Evolutionary conservation across 176 grass and related monocot species (phyloP), one percentile per base, ranked within the genome.

Genomic region (Oryza meyeriana): DNA sequence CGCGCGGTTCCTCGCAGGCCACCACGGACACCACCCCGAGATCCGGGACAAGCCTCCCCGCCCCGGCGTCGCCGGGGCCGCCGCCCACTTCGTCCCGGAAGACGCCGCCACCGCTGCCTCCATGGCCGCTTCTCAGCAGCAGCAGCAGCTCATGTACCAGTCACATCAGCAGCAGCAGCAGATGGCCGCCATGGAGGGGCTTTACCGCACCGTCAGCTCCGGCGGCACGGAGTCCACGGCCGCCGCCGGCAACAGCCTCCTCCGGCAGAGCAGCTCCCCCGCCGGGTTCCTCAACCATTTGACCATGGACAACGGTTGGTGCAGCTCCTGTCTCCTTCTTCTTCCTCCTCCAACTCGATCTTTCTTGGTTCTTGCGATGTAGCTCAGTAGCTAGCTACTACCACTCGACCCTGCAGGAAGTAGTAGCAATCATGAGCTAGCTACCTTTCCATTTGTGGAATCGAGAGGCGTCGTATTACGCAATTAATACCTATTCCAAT

Each of bases 191-290:
- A 87, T 91, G 66, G 96, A 88, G 64, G 65, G 84, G 31, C 67
- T 91, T 18, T 95, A 90, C 81, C 88, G 85, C 33, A 91, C 77
- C 12, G 66, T 71, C 20, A 84, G 92, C 83, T 90, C 91, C 14
- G 59, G 57, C 22, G 81, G 61, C 5, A 52, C 83, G 82, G 89
- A 93, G 64, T 39, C 40, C 14, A 65, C 28, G 36, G 77, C 3
- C 13, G 61, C 33, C 25, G 57, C 2, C 1, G 69, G 71, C 25
- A 83, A 45, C 67, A 83, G 77, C 85, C 84, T 98, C n/a, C 80
- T 95, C 69, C 89, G 96, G 26, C 90, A 94, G 64, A 95, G 90
- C 83, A 98, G 90, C 93, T 98, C 93, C 30, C 93, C 96, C 3
- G 86, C 93, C 42, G 96, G 96, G 14, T 82, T 93, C 64, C 83